Evolutionary conservation across 73 alveolate species (phyloP).

Genomic region (Diophrys appendiculata): DNA sequence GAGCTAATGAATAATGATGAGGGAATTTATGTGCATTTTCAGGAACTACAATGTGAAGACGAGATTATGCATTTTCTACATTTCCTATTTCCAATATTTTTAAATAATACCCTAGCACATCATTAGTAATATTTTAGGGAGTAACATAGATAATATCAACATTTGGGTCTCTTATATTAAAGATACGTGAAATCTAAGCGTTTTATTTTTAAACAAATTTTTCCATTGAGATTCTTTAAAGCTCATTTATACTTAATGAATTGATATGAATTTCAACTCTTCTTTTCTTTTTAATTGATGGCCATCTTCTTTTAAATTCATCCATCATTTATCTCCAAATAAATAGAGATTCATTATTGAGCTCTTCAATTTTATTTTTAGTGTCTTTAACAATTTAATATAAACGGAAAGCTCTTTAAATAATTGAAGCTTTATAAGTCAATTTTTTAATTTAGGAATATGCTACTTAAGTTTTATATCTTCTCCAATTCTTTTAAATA

Average conservation of each 20-base stretch:
- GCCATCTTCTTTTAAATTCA: constrained; percentile 91
- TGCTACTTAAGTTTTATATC: constrained; percentile 68
- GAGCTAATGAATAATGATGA: constrained; percentile 86
- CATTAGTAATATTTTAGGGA: constrained; percentile 89
- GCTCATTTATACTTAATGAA: constrained; percentile 80
- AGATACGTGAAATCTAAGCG: constrained; percentile 89
- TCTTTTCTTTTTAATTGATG: constrained; percentile 72
- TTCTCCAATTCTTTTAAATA: constrained; percentile 73
- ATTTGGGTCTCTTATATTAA: constrained; percentile 87
- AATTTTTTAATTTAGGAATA: constrained; percentile 61
- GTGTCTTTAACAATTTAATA: constrained; percentile 63
- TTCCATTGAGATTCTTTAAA: constrained; percentile 88
- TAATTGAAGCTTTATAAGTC: constrained; percentile 65
- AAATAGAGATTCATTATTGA: constrained; percentile 52
- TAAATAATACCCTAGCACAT: constrained; percentile 87
- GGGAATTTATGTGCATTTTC: constrained; percentile 85
- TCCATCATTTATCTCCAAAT: constrained; percentile 85
- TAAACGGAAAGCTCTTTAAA: constrained; percentile 63
- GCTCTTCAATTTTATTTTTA: constrained; percentile 60
- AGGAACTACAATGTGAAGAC: constrained; percentile 90
- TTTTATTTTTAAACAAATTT: constrained; percentile 88
- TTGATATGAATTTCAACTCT: constrained; percentile 91
- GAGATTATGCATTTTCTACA: constrained; percentile 78
- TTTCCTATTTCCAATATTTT: constrained; percentile 94
- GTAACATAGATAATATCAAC: constrained; percentile 88